Percentiles rank a stretch among this genome's conserved stretches.
These are phyloP conservation scores for Kondoa malvinella DNA, from an alignment of 768 basidiomycete genomes.

Conservation along the genomic window DNA sequence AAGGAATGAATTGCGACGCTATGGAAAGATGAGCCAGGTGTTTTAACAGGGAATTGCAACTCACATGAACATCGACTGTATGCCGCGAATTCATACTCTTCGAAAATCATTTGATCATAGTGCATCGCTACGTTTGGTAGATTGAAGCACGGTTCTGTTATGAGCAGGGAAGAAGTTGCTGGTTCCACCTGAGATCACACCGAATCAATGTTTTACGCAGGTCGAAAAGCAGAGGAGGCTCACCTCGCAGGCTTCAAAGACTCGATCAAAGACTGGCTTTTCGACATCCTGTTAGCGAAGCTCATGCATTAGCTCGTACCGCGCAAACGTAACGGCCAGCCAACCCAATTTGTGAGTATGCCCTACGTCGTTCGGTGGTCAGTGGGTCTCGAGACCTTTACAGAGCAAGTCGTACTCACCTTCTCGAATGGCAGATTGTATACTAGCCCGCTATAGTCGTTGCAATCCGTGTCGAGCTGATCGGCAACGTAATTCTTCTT, in stretches of 20 bases:
- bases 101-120: slow-evolving; percentile 89
- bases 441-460: slow-evolving; percentile 60
- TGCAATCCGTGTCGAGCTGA: slow-evolving; percentile 52
- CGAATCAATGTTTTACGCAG: background rate
- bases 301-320: background rate
- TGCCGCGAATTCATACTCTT: slow-evolving; percentile 82
- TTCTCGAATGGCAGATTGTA: slow-evolving; percentile 77
- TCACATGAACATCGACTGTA: slow-evolving; percentile 66
- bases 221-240: background rate
- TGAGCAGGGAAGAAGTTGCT: slow-evolving; percentile 51
- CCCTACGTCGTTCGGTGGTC: no score
- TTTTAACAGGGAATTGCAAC: slow-evolving; percentile 29
- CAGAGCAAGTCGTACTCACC: slow-evolving; percentile 36
- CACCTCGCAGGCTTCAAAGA: slow-evolving; percentile 41
- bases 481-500: slow-evolving; percentile 69
- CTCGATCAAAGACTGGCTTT: slow-evolving; percentile 80
- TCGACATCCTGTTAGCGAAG: slow-evolving; percentile 44
- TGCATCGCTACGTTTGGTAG: slow-evolving; percentile 76
- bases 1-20: background rate
- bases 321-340: background rate
- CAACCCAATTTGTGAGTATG: slow-evolving; percentile 67
- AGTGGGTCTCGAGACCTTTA: background rate
- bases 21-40: background rate
- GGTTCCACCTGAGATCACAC: slow-evolving; percentile 46
- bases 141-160: slow-evolving; percentile 92